Conservation (phyloP, 257 asterid species). For the Coffea eugenioides region DNA sequence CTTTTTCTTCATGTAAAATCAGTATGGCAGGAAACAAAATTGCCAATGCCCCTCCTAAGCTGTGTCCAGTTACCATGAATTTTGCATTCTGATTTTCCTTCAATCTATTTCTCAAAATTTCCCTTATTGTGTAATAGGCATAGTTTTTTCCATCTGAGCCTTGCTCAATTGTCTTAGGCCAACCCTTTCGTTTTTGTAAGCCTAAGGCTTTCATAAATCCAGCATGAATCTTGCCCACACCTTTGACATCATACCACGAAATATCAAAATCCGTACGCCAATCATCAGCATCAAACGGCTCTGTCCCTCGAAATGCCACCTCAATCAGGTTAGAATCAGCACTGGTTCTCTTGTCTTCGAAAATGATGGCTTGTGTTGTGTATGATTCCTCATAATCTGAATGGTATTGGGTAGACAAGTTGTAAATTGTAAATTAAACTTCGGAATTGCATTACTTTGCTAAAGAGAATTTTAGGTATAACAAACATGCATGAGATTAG, state of each 20-base stretch:
- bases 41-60: constrained; percentile 77
- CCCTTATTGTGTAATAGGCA: constrained; percentile 59
- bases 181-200: constrained; percentile 41
- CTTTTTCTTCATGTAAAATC: constrained; percentile 49
- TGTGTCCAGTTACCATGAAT: constrained; percentile 65
- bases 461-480: too few relatives aligned
- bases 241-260: constrained; percentile 58
- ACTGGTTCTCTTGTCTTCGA: constrained; percentile 29
- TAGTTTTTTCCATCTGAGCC: constrained; percentile 18
- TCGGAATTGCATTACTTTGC: too few relatives aligned
- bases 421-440: too few relatives aligned
- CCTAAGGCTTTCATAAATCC: constrained; percentile 74
- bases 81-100: constrained; percentile 33
- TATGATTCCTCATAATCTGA: constrained; percentile 41
- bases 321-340: constrained; percentile 37
- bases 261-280: constrained; percentile 63
- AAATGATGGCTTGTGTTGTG: constrained; percentile 51
- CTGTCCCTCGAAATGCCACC: constrained; percentile 67
- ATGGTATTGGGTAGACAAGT: background rate
- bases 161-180: constrained; percentile 43
- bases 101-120: constrained; percentile 38
- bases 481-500: too few relatives aligned
- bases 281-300: constrained; percentile 45
- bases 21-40: constrained; percentile 44
- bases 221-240: constrained; percentile 53